phyloP scores from a whole-genome alignment of 768 basidiomycete species.

The Suillus luteus region DNA sequence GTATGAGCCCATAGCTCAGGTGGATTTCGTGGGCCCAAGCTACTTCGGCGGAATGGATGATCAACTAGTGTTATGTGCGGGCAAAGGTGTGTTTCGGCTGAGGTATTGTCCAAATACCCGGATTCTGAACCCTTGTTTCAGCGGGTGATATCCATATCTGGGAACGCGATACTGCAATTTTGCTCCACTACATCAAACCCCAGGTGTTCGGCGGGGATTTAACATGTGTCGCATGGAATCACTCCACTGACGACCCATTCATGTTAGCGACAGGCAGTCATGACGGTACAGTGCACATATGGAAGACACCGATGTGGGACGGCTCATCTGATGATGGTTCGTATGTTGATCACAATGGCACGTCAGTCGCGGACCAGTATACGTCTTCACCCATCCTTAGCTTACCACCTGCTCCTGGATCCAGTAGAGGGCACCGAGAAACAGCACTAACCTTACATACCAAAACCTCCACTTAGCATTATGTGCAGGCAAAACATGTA shows the following conservation, averaged over 20 bases:
- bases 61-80: conserved; percentile 76
- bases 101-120: background rate
- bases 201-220: conserved; percentile 67
- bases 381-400: background rate
- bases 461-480: background rate
- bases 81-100: conserved; percentile 53
- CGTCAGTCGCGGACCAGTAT: background rate
- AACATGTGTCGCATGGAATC: conserved; percentile 83
- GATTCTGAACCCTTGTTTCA: conserved; percentile 26
- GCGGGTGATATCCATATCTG: conserved; percentile 87
- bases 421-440: background rate
- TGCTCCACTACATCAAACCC: conserved; percentile 69
- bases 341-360: conserved; percentile 24
- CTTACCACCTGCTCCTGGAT: background rate
- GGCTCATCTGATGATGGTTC: conserved; percentile 26
- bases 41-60: conserved; percentile 83
- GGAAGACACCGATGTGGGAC: conserved; percentile 50
- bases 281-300: conserved; percentile 74
- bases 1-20: conserved; percentile 64
- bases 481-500: background rate
- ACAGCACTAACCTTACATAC: background rate
- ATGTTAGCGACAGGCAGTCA: conserved; percentile 75
- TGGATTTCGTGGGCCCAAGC: conserved; percentile 79
- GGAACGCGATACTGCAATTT: conserved; percentile 77
- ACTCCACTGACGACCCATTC: conserved; percentile 48